Evolutionary conservation across 305 asterid species (phyloP).

Genomic region (Rubia tinctorum): DNA sequence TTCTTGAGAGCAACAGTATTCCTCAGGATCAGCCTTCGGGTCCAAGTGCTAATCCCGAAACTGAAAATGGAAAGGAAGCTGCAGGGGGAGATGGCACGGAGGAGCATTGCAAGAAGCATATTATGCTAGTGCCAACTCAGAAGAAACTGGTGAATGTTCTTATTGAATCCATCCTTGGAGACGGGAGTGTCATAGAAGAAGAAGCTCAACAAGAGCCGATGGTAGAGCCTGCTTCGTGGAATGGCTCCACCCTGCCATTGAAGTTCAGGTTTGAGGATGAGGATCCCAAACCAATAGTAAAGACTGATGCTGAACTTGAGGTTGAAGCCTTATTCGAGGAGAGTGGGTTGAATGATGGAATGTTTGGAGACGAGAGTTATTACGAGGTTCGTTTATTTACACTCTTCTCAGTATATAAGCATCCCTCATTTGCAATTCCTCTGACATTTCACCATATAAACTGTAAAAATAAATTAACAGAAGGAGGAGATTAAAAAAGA

Average conservation of each 20-base stretch:
- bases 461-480: background rate
- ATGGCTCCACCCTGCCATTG: background rate
- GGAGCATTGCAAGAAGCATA: background rate
- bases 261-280: background rate
- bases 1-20: background rate
- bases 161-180: background rate
- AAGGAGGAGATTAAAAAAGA: background rate
- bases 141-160: background rate
- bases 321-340: background rate
- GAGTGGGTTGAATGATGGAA: background rate
- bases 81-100: background rate
- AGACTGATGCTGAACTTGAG: background rate
- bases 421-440: background rate
- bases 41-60: background rate
- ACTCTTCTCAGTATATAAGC: background rate
- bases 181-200: conserved; percentile 14
- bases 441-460: background rate
- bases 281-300: background rate
- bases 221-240: background rate
- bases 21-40: background rate
- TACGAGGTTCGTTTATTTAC: background rate
- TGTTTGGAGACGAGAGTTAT: background rate
- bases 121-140: background rate
- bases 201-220: background rate
- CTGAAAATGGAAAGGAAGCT: background rate